Base-by-base conservation (phyloP, 352 stramenopile species). In the Bremia lactucae region DNA sequence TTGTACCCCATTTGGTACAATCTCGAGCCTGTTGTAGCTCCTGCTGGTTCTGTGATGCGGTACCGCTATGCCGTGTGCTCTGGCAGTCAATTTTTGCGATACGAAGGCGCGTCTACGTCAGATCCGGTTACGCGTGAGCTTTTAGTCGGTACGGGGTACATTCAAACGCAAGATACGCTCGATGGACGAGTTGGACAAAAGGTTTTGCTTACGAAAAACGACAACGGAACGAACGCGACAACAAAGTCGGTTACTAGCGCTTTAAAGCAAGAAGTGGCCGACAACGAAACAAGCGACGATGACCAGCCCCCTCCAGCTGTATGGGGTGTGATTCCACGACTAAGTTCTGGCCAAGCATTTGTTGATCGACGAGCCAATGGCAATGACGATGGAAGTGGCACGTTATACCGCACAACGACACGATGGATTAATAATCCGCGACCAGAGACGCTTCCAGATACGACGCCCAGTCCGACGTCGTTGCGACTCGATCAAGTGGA, bases 1-100 rank as follows among this genome's bases (percentile, higher is more conserved):
- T 54, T 91, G 55, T 91, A 83, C 50, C 82, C 82, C 19, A 83
- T 91, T 34, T 94, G 82, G 82, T 94, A 93, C 65, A 94, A 92
- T 48, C 46, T 87, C 18, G 78, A 90, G 37, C 78, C 82, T 2
- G 65, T 94, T 2, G 36, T 88, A 25, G 62, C 83, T 31, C 74
- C 72, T 9, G 56, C 72, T 0, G 75, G 65, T 21, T 65, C 75
- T 1, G 64, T 72, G 15, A 68, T 94, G 31, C 72, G 58, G 15
- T 95, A 95, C 49, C 73, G 79, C 42, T 95, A 95, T 45, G 82
- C 75, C 2, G 59, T 95, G 19, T 94, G 76, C 46, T 78, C 79
- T 0, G 79, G 73, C 10, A 80, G 74, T 28, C 70, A 57, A 42
- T 95, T 95, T 36, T 45, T 75, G 21, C 78, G 78, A 4, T 91